Evolutionary conservation across 2,329 filamentous ascomycete genomes (phyloP).

Genomic region (Cryoendolithus antarcticus): DNA sequence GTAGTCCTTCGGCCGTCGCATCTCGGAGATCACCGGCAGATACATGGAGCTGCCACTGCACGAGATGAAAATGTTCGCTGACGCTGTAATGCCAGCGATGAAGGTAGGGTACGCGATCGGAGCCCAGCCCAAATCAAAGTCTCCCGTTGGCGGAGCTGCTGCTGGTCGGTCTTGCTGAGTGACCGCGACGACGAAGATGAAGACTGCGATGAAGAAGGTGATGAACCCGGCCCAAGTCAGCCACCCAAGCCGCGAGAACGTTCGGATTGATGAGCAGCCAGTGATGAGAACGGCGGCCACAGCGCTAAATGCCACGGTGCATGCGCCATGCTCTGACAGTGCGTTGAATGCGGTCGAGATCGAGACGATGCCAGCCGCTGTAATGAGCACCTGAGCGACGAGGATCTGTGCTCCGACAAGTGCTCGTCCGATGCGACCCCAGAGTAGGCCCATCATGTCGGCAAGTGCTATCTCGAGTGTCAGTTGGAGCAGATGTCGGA

Average conservation of each 20-base stretch:
- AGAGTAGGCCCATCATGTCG: conserved; percentile 45
- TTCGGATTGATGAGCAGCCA: conserved; percentile 9
- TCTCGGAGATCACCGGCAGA: conserved; percentile 52
- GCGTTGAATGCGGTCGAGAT: conserved; percentile 48
- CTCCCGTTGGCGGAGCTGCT: conserved; percentile 44
- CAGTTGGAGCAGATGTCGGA: background rate
- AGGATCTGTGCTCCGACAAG: conserved; percentile 43
- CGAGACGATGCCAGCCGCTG: conserved; percentile 45
- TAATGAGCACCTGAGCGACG: conserved; percentile 42
- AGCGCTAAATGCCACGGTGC: conserved; percentile 41
- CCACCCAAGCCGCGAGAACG: conserved; percentile 32
- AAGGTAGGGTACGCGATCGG: conserved; percentile 45
- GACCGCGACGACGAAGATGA: conserved; percentile 35
- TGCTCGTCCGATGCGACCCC: conserved; percentile 39
- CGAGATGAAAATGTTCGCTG: conserved; percentile 31
- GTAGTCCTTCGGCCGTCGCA: conserved; percentile 46
- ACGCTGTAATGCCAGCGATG: conserved; percentile 29
- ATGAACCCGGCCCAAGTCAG: conserved; percentile 47
- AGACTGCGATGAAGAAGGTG: conserved; percentile 41
- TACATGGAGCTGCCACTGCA: conserved; percentile 47
- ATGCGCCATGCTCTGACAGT: conserved; percentile 43
- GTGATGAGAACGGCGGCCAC: conserved; percentile 8
- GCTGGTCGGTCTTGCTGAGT: conserved; percentile 45
- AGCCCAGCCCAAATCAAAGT: conserved; percentile 44
- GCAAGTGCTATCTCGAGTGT: conserved; percentile 23